Evolutionary conservation across 1,284 basidiomycete species (phyloP).

Genomic region (Ganoderma lingzhi): DNA sequence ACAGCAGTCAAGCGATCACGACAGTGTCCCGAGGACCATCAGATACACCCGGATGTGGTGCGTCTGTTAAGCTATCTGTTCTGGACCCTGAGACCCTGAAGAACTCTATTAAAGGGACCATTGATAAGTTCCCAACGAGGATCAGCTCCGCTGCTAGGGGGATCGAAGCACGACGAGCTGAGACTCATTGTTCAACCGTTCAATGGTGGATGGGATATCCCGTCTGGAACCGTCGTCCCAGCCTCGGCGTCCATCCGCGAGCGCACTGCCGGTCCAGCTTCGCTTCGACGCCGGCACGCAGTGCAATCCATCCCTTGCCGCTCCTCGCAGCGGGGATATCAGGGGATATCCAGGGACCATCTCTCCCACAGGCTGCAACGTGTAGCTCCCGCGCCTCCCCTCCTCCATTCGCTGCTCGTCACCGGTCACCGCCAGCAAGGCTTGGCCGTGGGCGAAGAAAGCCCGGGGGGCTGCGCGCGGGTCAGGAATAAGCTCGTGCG

Average conservation of each 20-base stretch:
- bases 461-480: slow-evolving; percentile 26
- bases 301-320: neutral
- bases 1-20: slow-evolving; percentile 12
- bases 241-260: slow-evolving; percentile 25
- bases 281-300: slow-evolving; percentile 27
- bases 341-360: neutral
- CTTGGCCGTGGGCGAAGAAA: slow-evolving; percentile 26
- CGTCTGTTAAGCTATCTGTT: slow-evolving; percentile 20
- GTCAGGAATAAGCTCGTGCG: slow-evolving; percentile 33
- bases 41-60: slow-evolving; percentile 13
- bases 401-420: slow-evolving; percentile 4
- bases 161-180: slow-evolving; percentile 18
- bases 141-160: slow-evolving; percentile 31
- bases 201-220: slow-evolving; percentile 14
- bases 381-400: neutral
- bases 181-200: slow-evolving; percentile 14
- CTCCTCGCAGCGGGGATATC: neutral
- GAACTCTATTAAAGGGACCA: slow-evolving; percentile 11
- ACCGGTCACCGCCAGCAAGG: neutral
- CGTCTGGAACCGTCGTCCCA: slow-evolving; percentile 15
- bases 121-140: slow-evolving; percentile 27
- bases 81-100: slow-evolving; percentile 26
- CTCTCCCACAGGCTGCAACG: neutral
- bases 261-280: slow-evolving; percentile 20
- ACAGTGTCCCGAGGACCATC: slow-evolving; percentile 16